phyloP scores from a whole-genome alignment of 2,329 filamentous ascomycete genomes.

The Zasmidium angulare region DNA sequence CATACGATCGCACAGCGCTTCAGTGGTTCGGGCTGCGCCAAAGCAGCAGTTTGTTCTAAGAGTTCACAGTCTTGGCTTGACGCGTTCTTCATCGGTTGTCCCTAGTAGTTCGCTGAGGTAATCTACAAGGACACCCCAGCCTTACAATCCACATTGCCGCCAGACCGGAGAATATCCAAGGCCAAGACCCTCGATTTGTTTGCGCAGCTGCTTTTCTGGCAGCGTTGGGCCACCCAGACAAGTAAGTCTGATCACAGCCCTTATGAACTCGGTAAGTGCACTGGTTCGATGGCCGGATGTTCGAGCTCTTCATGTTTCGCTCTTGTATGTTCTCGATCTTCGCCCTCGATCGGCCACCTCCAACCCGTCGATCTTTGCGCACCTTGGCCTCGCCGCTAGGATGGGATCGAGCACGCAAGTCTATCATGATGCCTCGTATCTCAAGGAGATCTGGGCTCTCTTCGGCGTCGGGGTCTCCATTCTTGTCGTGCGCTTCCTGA shows the following conservation, averaged over 20 bases:
- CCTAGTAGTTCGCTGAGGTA: background rate
- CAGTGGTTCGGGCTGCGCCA: too few relatives aligned
- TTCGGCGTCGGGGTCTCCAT: constrained; percentile 36
- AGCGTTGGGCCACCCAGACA: background rate
- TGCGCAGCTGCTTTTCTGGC: background rate
- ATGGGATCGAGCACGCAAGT: constrained; percentile 23
- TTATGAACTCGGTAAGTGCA: background rate
- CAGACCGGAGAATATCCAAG: background rate
- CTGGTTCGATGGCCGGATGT: background rate
- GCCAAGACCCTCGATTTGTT: background rate
- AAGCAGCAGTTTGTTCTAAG: too few relatives aligned
- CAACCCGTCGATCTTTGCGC: background rate
- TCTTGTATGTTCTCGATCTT: background rate
- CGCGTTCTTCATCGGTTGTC: background rate
- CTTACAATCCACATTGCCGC: background rate
- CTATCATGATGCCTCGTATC: constrained; percentile 23
- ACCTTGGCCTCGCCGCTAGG: background rate
- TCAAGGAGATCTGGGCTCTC: constrained; percentile 25
- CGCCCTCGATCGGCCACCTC: background rate
- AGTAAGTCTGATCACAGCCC: background rate
- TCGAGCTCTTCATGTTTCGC: background rate
- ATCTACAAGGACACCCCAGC: background rate
- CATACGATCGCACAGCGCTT: too few relatives aligned
- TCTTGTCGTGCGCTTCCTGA: constrained; percentile 36
- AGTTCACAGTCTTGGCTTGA: background rate